A percentile compares a stretch with the other conserved stretches of the same genome.
These are phyloP conservation scores for Arachnomyces sp. DNA, from an alignment of 2,329 filamentous ascomycete species.

Conservation along the genomic window DNA sequence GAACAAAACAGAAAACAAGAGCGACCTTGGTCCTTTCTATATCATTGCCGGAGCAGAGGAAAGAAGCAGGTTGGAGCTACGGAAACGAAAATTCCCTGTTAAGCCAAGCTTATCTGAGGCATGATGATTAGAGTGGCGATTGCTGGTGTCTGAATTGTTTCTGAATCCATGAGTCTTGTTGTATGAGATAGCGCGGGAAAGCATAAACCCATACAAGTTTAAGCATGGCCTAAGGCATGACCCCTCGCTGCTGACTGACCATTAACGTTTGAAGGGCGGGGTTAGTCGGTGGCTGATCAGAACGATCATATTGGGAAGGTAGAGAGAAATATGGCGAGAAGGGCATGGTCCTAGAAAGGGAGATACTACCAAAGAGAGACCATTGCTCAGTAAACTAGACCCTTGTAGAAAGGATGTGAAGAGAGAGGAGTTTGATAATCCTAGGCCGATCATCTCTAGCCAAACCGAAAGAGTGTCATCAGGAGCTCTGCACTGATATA, in stretches of 20 bases:
- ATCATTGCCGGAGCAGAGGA: background rate
- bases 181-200: background rate
- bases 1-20: constrained; percentile 17
- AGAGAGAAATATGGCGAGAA: background rate
- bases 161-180: constrained; percentile 9
- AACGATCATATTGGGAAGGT: too few relatives aligned
- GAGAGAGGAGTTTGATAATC: too few relatives aligned
- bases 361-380: too few relatives aligned
- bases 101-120: constrained; percentile 3
- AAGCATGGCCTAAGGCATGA: background rate
- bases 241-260: too few relatives aligned
- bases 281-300: too few relatives aligned
- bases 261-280: too few relatives aligned
- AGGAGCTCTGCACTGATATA: constrained; percentile 3
- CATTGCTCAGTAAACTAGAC: too few relatives aligned
- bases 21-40: constrained; percentile 4
- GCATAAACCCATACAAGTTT: background rate
- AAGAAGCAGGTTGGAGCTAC: background rate
- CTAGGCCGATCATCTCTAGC: constrained; percentile 7
- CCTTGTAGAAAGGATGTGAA: too few relatives aligned
- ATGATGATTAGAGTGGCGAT: constrained; percentile 11
- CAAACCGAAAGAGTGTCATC: constrained; percentile 15
- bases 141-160: constrained; percentile 13
- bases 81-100: background rate
- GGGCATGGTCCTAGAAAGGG: background rate